These are phyloP conservation scores for Pythium brachiatum DNA, from an alignment of 352 stramenopile species.

Conservation along the genomic window DNA sequence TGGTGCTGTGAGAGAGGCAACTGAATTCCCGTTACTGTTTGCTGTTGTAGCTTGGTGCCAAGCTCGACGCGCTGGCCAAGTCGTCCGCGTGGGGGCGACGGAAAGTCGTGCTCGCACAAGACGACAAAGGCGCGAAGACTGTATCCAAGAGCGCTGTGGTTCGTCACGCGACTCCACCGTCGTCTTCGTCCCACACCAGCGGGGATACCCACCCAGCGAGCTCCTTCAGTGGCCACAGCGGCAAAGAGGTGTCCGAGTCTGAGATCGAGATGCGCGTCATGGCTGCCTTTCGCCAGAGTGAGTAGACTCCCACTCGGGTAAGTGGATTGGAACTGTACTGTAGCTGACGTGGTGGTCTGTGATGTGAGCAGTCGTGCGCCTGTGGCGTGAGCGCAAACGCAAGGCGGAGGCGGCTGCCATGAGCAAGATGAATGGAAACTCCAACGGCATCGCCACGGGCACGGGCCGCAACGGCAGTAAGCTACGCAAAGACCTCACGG, in stretches of 20 bases:
- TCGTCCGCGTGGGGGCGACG: conserved; percentile 54
- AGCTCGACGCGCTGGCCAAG: conserved; percentile 58
- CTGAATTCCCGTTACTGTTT: not conserved
- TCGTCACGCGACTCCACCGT: conserved; percentile 18
- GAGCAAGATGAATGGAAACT: conserved; percentile 45
- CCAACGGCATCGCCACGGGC: conserved; percentile 18
- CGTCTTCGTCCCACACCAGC: not conserved
- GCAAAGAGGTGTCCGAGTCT: conserved; percentile 18
- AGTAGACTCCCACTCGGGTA: not conserved
- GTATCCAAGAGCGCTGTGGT: conserved; percentile 7
- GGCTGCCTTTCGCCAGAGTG: conserved; percentile 56
- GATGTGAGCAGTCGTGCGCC: conserved; percentile 41
- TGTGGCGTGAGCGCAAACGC: conserved; percentile 60
- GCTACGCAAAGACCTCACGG: conserved; percentile 46
- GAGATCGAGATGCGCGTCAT: conserved; percentile 44
- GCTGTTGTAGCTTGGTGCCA: conserved; percentile 40
- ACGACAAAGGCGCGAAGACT: conserved; percentile 28
- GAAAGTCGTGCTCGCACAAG: conserved; percentile 43
- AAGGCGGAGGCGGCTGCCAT: conserved; percentile 45
- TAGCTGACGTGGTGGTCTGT: not conserved
- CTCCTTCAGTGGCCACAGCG: not conserved
- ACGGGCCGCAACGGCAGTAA: conserved; percentile 37
- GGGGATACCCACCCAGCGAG: not conserved
- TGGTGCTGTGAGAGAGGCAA: too few species aligned
- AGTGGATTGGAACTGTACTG: too few species aligned